A percentile compares a stretch with the other conserved stretches of the same genome.
These are phyloP conservation scores for Ormosia emarginata DNA, from an alignment of 306 rosid species.

Conservation along the genomic window DNA sequence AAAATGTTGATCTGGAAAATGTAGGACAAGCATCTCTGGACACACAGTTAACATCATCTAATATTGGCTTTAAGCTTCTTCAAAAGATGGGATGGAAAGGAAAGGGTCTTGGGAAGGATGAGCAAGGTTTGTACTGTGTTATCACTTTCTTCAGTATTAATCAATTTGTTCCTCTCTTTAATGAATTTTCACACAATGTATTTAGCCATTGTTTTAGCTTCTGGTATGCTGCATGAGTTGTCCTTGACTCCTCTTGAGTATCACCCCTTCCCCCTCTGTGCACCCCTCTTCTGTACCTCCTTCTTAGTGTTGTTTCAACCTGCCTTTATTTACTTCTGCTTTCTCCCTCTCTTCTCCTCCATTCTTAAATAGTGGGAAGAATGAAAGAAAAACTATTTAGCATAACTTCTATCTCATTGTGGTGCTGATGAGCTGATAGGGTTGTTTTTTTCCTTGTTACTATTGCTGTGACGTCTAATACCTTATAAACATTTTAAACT, in stretches of 20 bases:
- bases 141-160: background rate
- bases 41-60: slow-evolving; percentile 74
- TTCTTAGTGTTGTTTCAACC: background rate
- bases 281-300: background rate
- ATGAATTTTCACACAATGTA: background rate
- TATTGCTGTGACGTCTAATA: background rate
- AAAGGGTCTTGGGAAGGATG: slow-evolving; percentile 94
- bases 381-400: background rate
- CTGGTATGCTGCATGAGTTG: background rate
- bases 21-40: slow-evolving; percentile 96
- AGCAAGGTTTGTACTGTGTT: slow-evolving; percentile 64
- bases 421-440: background rate
- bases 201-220: background rate
- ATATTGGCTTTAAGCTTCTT: slow-evolving; percentile 92
- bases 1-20: slow-evolving; percentile 87
- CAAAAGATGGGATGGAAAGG: slow-evolving; percentile 99
- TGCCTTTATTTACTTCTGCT: background rate
- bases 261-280: background rate
- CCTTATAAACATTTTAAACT: background rate
- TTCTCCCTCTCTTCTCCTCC: background rate
- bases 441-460: background rate
- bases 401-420: background rate
- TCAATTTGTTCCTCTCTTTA: background rate
- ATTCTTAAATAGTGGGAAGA: background rate
- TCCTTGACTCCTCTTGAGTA: background rate